Percentiles rank a stretch among this genome's conserved stretches.
phyloP scores from a whole-genome alignment of 202 grass and related monocot genomes.

The Schoenoplectus triqueter region DNA sequence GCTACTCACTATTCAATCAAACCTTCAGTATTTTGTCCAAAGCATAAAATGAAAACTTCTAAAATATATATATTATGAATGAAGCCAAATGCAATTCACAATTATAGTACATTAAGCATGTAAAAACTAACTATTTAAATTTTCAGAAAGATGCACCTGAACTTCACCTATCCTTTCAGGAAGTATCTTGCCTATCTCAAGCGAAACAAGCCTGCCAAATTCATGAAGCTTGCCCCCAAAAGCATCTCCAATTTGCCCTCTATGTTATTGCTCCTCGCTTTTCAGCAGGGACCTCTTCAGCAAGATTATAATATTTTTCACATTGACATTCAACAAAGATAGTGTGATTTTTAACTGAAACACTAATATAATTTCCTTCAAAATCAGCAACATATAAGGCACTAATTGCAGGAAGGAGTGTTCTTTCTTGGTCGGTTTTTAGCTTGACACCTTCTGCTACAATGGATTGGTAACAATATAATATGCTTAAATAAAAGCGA shows the following conservation, averaged over 20 bases:
- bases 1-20: not conserved
- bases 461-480: conserved; percentile 61
- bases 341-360: not conserved
- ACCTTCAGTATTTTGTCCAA: not conserved
- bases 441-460: conserved; percentile 78
- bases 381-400: not conserved
- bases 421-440: conserved; percentile 97
- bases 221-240: conserved; percentile 79
- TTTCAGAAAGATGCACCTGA: conserved; percentile 53
- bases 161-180: conserved; percentile 99
- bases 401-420: conserved; percentile 46
- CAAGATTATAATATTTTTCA: conserved; percentile 16
- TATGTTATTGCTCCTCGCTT: conserved; percentile 91
- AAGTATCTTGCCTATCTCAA: conserved; percentile 99
- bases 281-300: conserved; percentile 68
- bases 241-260: conserved; percentile 92
- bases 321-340: conserved; percentile 24
- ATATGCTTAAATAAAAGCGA: not conserved
- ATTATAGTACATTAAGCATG: conserved; percentile 71
- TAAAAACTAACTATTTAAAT: conserved; percentile 71
- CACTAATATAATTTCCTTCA: not conserved
- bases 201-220: conserved; percentile 91
- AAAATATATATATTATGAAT: not conserved
- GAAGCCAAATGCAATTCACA: conserved; percentile 60
- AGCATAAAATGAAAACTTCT: not conserved